Evolutionary conservation across 73 alveolate species (phyloP).

Genomic region (Breviolum minutum): DNA sequence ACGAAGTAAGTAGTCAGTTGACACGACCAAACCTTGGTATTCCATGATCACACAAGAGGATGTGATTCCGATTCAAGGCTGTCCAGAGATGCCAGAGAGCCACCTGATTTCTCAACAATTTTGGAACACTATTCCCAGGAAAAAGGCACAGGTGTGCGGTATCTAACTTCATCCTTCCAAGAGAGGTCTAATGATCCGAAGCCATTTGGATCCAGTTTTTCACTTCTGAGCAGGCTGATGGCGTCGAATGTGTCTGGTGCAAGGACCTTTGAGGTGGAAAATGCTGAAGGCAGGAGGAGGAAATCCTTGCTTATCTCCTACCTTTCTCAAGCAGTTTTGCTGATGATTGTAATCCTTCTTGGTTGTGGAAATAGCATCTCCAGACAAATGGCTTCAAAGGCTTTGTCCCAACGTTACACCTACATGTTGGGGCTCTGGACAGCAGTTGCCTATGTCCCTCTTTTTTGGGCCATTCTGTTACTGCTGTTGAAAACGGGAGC

Average conservation of each 20-base stretch:
- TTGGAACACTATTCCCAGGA: no score
- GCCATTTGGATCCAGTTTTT: no score
- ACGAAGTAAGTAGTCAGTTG: no score
- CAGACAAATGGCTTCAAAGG: constrained; percentile 52
- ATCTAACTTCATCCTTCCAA: no score
- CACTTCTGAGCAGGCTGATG: no score
- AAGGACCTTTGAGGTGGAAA: constrained; percentile 5
- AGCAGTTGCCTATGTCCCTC: constrained; percentile 68
- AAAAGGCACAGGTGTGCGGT: no score
- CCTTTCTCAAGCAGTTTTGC: not conserved
- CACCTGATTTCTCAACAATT: no score
- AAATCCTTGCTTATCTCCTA: not conserved
- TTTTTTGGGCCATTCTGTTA: constrained; percentile 35
- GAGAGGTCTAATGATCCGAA: no score
- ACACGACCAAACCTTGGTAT: no score
- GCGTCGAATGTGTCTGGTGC: not conserved
- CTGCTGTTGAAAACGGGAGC: not conserved
- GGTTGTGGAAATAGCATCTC: constrained; percentile 58
- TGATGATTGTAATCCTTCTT: constrained; percentile 27
- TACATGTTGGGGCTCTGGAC: constrained; percentile 74
- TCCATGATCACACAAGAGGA: no score
- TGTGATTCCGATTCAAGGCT: no score
- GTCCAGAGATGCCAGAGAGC: no score
- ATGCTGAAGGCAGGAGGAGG: not conserved
- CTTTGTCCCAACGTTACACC: constrained; percentile 16